Percentiles rank a stretch among this genome's conserved stretches.
Evolutionary conservation across 306 rosid species (phyloP).

Genomic region (Castanea sativa): DNA sequence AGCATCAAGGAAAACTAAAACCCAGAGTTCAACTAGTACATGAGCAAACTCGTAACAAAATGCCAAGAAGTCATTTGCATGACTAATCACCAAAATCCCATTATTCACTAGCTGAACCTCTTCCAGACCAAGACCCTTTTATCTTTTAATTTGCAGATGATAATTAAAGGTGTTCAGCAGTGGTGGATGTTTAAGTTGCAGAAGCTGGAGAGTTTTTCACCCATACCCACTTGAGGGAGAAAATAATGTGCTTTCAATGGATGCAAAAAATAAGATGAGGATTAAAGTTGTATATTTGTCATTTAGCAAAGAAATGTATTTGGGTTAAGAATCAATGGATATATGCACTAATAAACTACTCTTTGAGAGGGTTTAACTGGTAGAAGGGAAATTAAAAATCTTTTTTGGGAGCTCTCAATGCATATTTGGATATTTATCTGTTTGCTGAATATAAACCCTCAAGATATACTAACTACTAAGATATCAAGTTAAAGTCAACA

Average conservation of each 20-base stretch:
- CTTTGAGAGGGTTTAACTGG: not conserved
- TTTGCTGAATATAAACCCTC: not conserved
- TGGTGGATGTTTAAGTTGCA: not conserved
- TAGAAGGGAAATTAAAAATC: not conserved
- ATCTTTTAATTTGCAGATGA: not conserved
- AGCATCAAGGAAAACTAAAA: not conserved
- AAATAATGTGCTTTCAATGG: not conserved
- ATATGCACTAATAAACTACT: not conserved
- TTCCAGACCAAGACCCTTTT: not conserved
- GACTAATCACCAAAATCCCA: not conserved
- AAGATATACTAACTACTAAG: not conserved
- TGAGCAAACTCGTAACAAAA: not conserved
- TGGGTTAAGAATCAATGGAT: not conserved
- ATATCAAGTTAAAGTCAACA: not conserved
- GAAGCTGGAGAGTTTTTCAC: not conserved
- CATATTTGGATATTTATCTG: not conserved
- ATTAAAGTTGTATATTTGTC: not conserved
- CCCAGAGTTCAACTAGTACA: not conserved
- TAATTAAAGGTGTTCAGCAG: not conserved
- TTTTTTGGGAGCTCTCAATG: not conserved
- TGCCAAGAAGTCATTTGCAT: not conserved
- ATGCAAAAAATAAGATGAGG: not conserved
- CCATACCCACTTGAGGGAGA: not conserved
- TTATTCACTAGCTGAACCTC: not conserved
- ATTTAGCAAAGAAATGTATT: not conserved